phyloP scores from a whole-genome alignment of 257 asterid genomes.

The Nicotiana sylvestris region DNA sequence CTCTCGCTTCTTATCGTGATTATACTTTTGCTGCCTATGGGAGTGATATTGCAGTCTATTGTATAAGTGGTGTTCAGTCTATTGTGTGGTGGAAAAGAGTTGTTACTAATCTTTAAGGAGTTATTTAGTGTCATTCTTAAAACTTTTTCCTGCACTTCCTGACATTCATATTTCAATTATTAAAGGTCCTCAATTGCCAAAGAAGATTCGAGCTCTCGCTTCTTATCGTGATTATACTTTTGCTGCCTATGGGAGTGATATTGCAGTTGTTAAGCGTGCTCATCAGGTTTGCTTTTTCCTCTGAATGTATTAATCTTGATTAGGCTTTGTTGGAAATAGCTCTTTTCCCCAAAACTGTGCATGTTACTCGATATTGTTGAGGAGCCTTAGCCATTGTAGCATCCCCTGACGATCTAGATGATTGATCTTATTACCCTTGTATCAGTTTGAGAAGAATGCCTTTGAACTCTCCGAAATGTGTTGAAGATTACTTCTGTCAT shows the following conservation, averaged over 20 bases:
- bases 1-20: too few relatives aligned
- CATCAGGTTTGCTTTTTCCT: slow-evolving; percentile 51
- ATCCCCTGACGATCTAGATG: not conserved
- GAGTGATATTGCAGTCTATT: too few relatives aligned
- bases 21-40: too few relatives aligned
- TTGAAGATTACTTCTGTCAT: not conserved
- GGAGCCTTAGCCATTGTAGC: not conserved
- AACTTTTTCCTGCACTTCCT: not conserved
- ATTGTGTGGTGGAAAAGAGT: not conserved
- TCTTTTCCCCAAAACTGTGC: not conserved
- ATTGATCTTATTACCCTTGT: not conserved
- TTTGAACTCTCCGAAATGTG: not conserved
- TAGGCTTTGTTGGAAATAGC: not conserved
- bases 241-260: slow-evolving; percentile 73
- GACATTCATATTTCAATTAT: not conserved
- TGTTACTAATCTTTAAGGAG: not conserved
- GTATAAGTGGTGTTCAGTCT: not conserved
- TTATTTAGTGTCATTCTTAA: not conserved
- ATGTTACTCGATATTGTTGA: not conserved
- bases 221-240: slow-evolving; percentile 81
- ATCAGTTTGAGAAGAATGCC: not conserved
- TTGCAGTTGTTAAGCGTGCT: slow-evolving; percentile 83
- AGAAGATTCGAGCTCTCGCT: slow-evolving; percentile 91
- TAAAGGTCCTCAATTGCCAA: slow-evolving; percentile 87
- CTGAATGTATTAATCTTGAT: not conserved